Base-by-base conservation (phyloP, 805 yeast genomes). In the Saturnispora gosingensis region DNA sequence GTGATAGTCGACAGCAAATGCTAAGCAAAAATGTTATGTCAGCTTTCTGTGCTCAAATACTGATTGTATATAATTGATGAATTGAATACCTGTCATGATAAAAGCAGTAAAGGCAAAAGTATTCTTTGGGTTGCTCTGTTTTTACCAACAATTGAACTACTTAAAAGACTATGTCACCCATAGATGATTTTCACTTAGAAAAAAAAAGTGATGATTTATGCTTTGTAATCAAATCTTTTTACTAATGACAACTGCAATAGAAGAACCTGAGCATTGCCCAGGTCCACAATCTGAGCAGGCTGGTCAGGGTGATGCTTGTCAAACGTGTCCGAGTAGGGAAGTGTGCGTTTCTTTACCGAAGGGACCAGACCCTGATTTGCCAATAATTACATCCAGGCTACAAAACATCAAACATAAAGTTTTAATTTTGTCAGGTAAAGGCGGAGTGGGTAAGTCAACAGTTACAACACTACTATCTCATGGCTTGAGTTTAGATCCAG, bases 371-470 rank as follows among this genome's bases (percentile, higher is more conserved):
- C 96, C 96, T 0, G 99, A 93, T 65, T 71, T 93, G 39, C 86
- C 89, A 1, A 53, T 77, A 5, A 93, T 93, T 43, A 81, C 81
- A 32, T 77, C 79, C 44, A 77, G 91, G 54, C 70, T 93, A 51
- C 66, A 77, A 2, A 74, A 77, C 46, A 73, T 80, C 4, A 74
- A 82, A 56, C 98, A 93, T 67, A 93, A 93, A 67, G 71, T 93
- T 1, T 67, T 85, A 38, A 88, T 86, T 0, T 71, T 86, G 3
- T 82, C 89, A 0, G 95, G 93, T 5, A 86, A 86, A 67, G 95
- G 97, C 15, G 99, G 99, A 11, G 99, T 93, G 1, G 99, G 99
- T 0, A 93, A 93, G 66, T 88, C 97, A 0, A 93, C 99, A 0
- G 91, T 93, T 65, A 86, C 98, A 0, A 79, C 96, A 4, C 85